These are phyloP conservation scores for Sclerotiophoma versabilis DNA, from an alignment of 2,329 filamentous ascomycete species.

Conservation along the genomic window DNA sequence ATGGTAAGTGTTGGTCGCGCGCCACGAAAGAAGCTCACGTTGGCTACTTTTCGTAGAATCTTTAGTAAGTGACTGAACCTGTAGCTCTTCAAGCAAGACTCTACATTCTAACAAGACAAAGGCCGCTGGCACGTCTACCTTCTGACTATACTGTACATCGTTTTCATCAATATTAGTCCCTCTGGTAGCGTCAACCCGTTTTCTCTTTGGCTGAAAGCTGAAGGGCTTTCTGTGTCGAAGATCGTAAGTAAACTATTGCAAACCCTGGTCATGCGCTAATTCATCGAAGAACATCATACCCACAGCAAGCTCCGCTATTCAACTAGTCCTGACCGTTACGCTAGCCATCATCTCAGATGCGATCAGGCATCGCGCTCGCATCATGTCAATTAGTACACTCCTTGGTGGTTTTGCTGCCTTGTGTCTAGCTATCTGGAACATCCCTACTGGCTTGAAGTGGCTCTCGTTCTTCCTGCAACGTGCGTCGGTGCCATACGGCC, in stretches of 20 bases:
- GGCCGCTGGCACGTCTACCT: slow-evolving; percentile 31
- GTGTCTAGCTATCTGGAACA: slow-evolving; percentile 41
- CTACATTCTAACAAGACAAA: neutral
- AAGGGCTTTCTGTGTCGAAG: slow-evolving; percentile 20
- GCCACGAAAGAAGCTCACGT: slow-evolving; percentile 21
- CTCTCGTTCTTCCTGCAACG: slow-evolving; percentile 41
- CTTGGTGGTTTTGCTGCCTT: slow-evolving; percentile 31
- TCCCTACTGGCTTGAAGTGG: slow-evolving; percentile 43
- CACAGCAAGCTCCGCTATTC: slow-evolving; percentile 24
- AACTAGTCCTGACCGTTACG: slow-evolving; percentile 25
- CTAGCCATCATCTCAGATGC: slow-evolving; percentile 28
- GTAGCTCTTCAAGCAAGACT: fast-evolving
- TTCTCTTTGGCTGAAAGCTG: slow-evolving; percentile 28
- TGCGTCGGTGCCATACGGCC: slow-evolving; percentile 41
- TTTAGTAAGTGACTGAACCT: slow-evolving; percentile 9
- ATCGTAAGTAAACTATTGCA: slow-evolving; percentile 11
- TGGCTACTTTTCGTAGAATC: slow-evolving; percentile 24
- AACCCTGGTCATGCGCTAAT: neutral
- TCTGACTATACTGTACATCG: slow-evolving; percentile 23
- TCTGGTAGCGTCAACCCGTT: slow-evolving; percentile 28
- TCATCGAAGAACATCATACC: slow-evolving; percentile 26
- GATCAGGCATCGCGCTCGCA: slow-evolving; percentile 23
- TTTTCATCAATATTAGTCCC: slow-evolving; percentile 29
- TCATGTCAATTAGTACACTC: slow-evolving; percentile 25
- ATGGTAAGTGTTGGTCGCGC: slow-evolving; percentile 26